Evolutionary conservation across 1,284 basidiomycete genomes (phyloP), one percentile per base, ranked within the genome.

Genomic region (Moesziomyces globuligerus): DNA sequence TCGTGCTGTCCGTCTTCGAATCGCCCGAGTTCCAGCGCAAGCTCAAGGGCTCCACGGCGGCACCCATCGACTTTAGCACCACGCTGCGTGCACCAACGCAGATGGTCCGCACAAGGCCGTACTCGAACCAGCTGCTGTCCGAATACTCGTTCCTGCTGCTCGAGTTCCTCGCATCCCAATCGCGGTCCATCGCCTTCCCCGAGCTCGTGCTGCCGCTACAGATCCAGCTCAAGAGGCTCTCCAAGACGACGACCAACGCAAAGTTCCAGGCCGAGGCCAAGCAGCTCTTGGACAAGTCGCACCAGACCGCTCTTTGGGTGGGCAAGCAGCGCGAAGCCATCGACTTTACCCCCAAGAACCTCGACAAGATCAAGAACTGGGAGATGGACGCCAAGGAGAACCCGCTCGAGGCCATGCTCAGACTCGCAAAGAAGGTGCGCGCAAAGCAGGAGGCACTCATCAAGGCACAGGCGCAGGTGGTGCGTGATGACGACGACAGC

Each of bases 91-190:
- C 90, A 17, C 94, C 95, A 0, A 89, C 90, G 41, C 89, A 92
- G 67, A 97, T 98, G 83, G 85, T 91, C 54, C 91, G 91, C 77
- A 98, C 95, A 2, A 88, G 90, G 17, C 88, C 95, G 28, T 94
- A 94, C 83, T 86, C 88, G 55, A 94, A 95, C 78, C 89, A 88
- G 6, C 84, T 98, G 28, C 87, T 89, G 2, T 93, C 97, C 56
- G 96, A 98, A 83, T 85, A 89, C 18, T 83, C 87, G 6, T 93
- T 88, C 83, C 83, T 93, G 18, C 86, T 97, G 39, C 89, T 90
- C 10, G 95, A 83, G 93, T 60, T 91, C 85, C 78, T 85, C 81
- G 85, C 67, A 1, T 91, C 90, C 82, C 90, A 81, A 25, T 69
- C 78, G 13, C 44, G 69, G 24, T 72, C 65, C 42, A 77, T 98